Conservation (phyloP, 2,329 filamentous ascomycete genomes). For the Talaromyces sp. region DNA sequence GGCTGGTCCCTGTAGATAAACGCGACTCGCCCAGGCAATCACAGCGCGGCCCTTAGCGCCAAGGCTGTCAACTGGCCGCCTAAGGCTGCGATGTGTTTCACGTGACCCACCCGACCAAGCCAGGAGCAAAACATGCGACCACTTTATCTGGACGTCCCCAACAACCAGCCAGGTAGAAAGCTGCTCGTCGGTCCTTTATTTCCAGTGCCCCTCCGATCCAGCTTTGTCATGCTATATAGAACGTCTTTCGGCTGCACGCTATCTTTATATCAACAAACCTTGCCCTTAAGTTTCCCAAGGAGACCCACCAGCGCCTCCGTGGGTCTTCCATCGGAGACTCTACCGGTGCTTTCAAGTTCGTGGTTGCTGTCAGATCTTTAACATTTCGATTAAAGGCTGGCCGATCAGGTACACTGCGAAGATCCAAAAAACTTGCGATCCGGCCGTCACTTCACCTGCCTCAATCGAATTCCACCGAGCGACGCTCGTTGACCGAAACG, state of each 20-base stretch:
- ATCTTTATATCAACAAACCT: background rate
- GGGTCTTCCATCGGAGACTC: slow-evolving; percentile 6
- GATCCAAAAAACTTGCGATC: background rate
- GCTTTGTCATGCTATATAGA: background rate
- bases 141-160: background rate
- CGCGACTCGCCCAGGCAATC: background rate
- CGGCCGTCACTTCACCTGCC: background rate
- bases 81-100: background rate
- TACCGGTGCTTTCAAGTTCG: background rate
- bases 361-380: background rate
- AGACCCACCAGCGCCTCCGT: slow-evolving; percentile 5
- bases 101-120: slow-evolving; percentile 3
- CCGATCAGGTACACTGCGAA: background rate
- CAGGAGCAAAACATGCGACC: slow-evolving; percentile 4
- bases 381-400: background rate
- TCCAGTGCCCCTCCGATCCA: background rate
- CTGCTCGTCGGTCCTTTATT: background rate
- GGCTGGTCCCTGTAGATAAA: background rate
- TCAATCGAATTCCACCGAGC: background rate
- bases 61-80: background rate
- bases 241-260: background rate
- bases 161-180: background rate
- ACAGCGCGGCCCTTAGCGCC: background rate
- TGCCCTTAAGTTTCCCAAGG: background rate
- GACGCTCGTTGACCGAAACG: background rate